Percentiles rank a stretch among this genome's conserved stretches.
Evolutionary conservation across 176 grass and related monocot genomes (phyloP).

Genomic region (Metroxylon sagu): DNA sequence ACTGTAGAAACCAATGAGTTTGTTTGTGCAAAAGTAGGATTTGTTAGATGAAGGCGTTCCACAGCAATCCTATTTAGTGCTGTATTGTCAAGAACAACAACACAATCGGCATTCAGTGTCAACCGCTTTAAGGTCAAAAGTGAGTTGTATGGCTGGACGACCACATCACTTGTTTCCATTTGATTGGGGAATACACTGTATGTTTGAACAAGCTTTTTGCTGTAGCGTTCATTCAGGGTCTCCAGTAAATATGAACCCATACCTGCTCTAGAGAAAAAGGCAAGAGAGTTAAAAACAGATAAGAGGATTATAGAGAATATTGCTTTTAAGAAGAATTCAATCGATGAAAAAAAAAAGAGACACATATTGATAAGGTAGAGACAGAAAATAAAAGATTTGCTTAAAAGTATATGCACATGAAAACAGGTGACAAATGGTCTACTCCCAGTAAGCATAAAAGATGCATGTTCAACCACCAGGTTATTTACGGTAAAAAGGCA

Average conservation of each 20-base stretch:
- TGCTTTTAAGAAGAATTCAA: not conserved
- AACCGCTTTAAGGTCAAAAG: conserved; percentile 84
- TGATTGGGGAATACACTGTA: conserved; percentile 99
- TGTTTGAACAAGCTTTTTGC: conserved; percentile 97
- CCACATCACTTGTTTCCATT: conserved; percentile 97
- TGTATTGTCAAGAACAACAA: conserved; percentile 98
- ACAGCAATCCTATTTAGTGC: conserved; percentile 98
- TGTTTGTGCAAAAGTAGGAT: conserved; percentile 95
- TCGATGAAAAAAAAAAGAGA: not conserved
- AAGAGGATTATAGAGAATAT: not conserved
- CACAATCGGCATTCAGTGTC: conserved; percentile 88
- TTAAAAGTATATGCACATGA: too few species aligned
- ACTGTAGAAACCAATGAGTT: conserved; percentile 98
- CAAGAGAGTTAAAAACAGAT: not conserved
- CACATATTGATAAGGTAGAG: not conserved
- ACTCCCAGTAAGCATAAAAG: too few species aligned
- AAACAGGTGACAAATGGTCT: too few species aligned
- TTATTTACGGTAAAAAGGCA: too few species aligned
- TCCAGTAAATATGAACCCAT: conserved; percentile 98
- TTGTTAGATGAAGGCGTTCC: conserved; percentile 79
- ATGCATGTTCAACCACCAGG: too few species aligned
- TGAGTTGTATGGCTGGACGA: conserved; percentile 97
- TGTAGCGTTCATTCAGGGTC: conserved; percentile 95
- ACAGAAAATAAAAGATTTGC: conserved; percentile 1
- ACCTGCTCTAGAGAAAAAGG: conserved; percentile 33